Base-by-base conservation (phyloP, 306 rosid species). In the Psophocarpus tetragonolobus region DNA sequence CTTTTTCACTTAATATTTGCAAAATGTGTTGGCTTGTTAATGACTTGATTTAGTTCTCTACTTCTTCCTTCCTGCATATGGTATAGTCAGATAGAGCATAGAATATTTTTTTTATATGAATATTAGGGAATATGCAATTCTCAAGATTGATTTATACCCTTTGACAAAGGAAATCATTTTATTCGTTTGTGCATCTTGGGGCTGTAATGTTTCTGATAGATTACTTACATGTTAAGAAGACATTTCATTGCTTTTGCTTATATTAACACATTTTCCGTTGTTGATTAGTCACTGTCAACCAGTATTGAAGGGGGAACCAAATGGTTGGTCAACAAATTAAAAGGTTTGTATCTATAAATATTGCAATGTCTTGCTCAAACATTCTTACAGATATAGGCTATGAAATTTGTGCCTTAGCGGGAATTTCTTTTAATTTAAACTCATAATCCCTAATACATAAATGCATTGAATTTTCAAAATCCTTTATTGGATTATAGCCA, bases 291-390 rank as follows among this genome's bases (percentile, higher is more conserved):
- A 18, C 42, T 91, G 70, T 89, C 93, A 53, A 83, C 63, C 73
- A 91, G 88, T 61, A 87, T 93, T 30, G 90, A 84, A 81, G 97
- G 89, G 57, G 98, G 95, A 83, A 78, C 98, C 50, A 88, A 85
- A 80, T 93, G 98, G 98, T 27, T 93, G 77, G 93, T 93, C 79
- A 88, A 85, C 88, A 89, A 93, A 82, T 21, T 93, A 42, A 91
- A 91, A 91, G 98, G 98, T 93, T 62, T 75, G 90, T 80, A 68
- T 78, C 77, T 51, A 32, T 45, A 48, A 48, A 56, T 23, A 15
- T 75, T 64, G 20, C 51, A 5, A 3, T 53, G 23, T 53, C 12
- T 61, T 75, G 26, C 32, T 27, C 47, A 77, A 65, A 38, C 29
- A 54, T 47, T 64, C 56, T 39, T n/a, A 33, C 66, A 44, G 29